Evolutionary conservation across 177 flowering plant genomes (phyloP).

Genomic region (Vitis hybrid): DNA sequence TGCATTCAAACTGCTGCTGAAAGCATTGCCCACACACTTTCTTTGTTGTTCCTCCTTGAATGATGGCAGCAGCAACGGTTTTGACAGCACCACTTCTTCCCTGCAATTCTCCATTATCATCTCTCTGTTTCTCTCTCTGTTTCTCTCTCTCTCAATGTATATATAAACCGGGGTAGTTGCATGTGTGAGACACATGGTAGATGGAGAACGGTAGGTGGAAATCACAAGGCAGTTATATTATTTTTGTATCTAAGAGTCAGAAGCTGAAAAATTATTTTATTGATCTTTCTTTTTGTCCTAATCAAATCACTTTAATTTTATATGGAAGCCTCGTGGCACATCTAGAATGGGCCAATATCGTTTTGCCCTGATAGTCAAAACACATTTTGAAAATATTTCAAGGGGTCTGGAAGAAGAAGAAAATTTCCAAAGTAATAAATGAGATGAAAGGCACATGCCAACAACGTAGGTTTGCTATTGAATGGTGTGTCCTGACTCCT

Average conservation of each 20-base stretch:
- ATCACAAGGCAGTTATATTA: background rate
- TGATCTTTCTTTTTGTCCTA: too few species aligned
- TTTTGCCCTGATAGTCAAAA: too few species aligned
- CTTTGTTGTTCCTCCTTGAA: conserved; percentile 8
- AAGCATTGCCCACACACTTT: conserved; percentile 5
- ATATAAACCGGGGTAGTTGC: background rate
- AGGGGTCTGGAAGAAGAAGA: too few species aligned
- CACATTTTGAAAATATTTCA: too few species aligned
- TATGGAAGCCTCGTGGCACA: too few species aligned
- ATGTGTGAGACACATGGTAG: background rate
- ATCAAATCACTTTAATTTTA: too few species aligned
- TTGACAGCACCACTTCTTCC: conserved; percentile 11
- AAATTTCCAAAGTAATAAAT: too few species aligned
- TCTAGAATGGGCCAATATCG: too few species aligned
- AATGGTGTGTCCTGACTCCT: too few species aligned
- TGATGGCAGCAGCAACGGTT: conserved; percentile 1
- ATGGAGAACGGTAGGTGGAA: background rate
- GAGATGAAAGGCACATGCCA: too few species aligned
- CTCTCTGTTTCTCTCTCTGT: background rate
- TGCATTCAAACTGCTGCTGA: conserved; percentile 10
- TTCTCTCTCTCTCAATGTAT: background rate
- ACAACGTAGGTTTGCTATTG: too few species aligned
- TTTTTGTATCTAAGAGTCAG: background rate
- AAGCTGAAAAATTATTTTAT: background rate
- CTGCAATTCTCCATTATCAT: conserved; percentile 7